Conservation (phyloP, 352 stramenopile species). For the Globisporangium emineosum region DNA sequence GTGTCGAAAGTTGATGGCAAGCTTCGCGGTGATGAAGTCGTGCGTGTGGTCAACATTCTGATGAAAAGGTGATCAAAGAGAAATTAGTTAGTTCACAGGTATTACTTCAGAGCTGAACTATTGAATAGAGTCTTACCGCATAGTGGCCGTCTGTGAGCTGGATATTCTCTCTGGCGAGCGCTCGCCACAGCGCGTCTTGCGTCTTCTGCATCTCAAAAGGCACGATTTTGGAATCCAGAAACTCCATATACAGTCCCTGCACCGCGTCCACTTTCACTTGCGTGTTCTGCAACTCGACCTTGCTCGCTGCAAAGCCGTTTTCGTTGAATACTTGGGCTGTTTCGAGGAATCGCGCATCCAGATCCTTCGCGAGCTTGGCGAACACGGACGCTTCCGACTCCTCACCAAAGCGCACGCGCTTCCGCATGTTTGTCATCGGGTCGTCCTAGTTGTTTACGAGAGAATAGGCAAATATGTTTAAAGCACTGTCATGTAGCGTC, state of each 20-base stretch:
- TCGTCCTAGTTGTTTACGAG: not conserved
- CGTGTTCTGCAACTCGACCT: not conserved
- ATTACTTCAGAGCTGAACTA: not conserved
- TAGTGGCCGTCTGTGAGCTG: conserved; percentile 5
- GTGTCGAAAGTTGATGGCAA: conserved; percentile 8
- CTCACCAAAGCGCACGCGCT: not conserved
- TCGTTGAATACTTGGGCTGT: not conserved
- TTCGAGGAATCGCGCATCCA: conserved; percentile 16
- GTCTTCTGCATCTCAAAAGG: conserved; percentile 15
- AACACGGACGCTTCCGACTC: conserved; percentile 5
- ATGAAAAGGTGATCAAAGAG: not conserved
- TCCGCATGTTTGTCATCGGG: not conserved
- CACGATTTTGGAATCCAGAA: conserved; percentile 18
- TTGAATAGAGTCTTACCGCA: not conserved
- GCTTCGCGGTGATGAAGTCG: not conserved
- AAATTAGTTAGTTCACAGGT: not conserved
- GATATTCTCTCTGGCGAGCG: not conserved
- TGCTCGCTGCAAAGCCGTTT: not conserved
- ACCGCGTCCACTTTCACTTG: conserved; percentile 4
- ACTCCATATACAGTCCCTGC: conserved; percentile 16
- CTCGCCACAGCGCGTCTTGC: conserved; percentile 15
- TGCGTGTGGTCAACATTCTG: conserved; percentile 3
- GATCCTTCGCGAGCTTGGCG: conserved; percentile 5
- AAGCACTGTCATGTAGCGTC: not conserved
- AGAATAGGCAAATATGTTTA: not conserved